Conservation (phyloP, 2,329 filamentous ascomycete genomes). For the Apiospora rasikravindrae region DNA sequence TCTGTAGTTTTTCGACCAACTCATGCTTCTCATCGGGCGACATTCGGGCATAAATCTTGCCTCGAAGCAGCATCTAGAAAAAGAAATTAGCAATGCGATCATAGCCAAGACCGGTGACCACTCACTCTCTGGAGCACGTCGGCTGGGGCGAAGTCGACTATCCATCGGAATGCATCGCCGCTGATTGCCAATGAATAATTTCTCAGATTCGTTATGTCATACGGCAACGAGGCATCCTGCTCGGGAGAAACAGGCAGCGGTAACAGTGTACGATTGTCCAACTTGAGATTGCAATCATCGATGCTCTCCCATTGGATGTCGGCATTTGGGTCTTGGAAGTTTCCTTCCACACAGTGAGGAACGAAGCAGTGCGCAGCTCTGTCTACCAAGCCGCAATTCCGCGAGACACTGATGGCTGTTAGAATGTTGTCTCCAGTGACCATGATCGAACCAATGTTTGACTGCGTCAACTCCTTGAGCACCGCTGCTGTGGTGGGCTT, state of each 20-base stretch:
- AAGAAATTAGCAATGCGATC: conserved; percentile 22
- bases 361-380: conserved; percentile 88
- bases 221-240: conserved; percentile 82
- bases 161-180: conserved; percentile 96
- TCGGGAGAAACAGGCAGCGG: conserved; percentile 74
- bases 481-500: conserved; percentile 85
- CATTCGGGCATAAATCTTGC: conserved; percentile 97
- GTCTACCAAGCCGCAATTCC: conserved; percentile 85
- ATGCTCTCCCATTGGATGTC: conserved; percentile 90
- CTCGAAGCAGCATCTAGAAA: conserved; percentile 80
- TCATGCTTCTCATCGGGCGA: conserved; percentile 99
- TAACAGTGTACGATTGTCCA: conserved; percentile 79
- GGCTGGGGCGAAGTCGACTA: conserved; percentile 87
- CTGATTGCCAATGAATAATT: conserved; percentile 90
- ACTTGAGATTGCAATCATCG: conserved; percentile 78
- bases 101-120: conserved; percentile 24
- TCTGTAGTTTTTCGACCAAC: conserved; percentile 94
- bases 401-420: conserved; percentile 92
- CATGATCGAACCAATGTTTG: conserved; percentile 91
- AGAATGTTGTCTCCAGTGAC: conserved; percentile 98
- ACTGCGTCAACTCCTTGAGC: conserved; percentile 79
- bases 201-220: conserved; percentile 78
- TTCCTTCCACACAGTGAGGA: conserved; percentile 83
- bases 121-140: conserved; percentile 73
- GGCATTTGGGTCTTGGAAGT: conserved; percentile 74